These are phyloP conservation scores for Suillus subluteus DNA, from an alignment of 768 basidiomycete genomes.

Conservation along the genomic window DNA sequence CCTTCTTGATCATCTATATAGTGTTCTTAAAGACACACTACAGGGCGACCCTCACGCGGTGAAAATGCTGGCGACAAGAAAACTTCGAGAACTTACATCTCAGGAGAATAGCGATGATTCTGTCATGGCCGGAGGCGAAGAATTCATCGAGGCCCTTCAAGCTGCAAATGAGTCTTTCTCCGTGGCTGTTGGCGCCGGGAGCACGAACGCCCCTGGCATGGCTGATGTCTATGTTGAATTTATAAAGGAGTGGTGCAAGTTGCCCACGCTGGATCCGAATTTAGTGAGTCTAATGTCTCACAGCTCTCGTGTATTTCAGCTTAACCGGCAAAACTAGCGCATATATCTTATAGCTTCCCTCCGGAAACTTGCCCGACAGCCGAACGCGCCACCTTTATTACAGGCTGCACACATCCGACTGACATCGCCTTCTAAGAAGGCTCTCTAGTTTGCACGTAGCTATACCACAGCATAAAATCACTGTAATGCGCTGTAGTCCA, in stretches of 20 bases:
- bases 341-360: conserved; percentile 54
- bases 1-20: conserved; percentile 49
- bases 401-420: conserved; percentile 42
- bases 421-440: conserved; percentile 33
- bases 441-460: conserved; percentile 40
- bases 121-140: conserved; percentile 21
- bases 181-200: conserved; percentile 32
- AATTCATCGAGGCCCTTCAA: conserved; percentile 33
- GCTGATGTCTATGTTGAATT: conserved; percentile 45
- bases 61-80: conserved; percentile 43
- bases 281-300: conserved; percentile 29
- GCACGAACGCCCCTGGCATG: conserved; percentile 30
- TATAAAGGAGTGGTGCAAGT: conserved; percentile 50
- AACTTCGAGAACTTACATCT: conserved; percentile 32
- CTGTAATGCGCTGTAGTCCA: background rate
- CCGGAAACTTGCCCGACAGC: conserved; percentile 35
- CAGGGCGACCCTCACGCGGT: conserved; percentile 43
- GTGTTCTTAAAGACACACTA: conserved; percentile 40
- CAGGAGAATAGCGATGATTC: conserved; percentile 22
- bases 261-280: conserved; percentile 31
- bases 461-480: background rate
- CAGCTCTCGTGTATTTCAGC: conserved; percentile 20
- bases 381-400: conserved; percentile 30
- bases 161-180: conserved; percentile 34
- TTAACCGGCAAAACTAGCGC: conserved; percentile 43